Percentiles rank a stretch among this genome's conserved stretches.
Evolutionary conservation across 805 yeast species (phyloP).

Genomic region (Suhomyces kilbournensis): DNA sequence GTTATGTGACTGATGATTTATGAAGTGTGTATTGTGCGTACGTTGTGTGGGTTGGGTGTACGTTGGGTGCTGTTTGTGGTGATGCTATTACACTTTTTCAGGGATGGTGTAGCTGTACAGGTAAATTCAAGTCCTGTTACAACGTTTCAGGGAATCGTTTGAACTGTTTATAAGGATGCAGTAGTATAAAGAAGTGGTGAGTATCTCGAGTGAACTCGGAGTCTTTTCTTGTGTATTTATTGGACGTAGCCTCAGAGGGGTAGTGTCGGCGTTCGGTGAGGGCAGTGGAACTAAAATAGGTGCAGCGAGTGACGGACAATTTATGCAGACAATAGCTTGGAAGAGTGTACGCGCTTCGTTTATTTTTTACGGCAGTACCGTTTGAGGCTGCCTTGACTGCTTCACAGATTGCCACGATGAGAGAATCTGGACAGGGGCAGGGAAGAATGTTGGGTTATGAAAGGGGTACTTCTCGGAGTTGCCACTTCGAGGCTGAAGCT

Average conservation of each 20-base stretch:
- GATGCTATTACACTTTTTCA: not conserved
- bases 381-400: not conserved
- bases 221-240: conserved; percentile 3
- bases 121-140: not conserved
- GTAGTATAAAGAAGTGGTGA: not conserved
- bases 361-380: not conserved
- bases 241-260: conserved; percentile 5
- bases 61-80: too few relatives aligned
- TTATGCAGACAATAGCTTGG: not conserved
- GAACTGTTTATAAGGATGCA: not conserved
- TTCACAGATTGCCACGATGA: not conserved
- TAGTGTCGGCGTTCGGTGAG: conserved; percentile 3
- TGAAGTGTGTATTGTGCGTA: too few relatives aligned
- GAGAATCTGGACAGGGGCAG: not conserved
- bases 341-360: not conserved
- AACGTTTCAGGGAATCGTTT: not conserved
- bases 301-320: conserved; percentile 2
- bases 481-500: too few relatives aligned
- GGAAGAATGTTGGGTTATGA: not conserved
- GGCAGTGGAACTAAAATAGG: not conserved
- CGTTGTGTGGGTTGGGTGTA: too few relatives aligned
- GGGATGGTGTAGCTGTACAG: not conserved
- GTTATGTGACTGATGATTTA: too few relatives aligned
- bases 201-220: not conserved
- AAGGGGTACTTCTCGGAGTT: not conserved